Percentiles rank a stretch among this genome's conserved stretches.
Evolutionary conservation across 2,329 filamentous ascomycete species (phyloP).

Genomic region (Hawksworthiomyces lignivorus): DNA sequence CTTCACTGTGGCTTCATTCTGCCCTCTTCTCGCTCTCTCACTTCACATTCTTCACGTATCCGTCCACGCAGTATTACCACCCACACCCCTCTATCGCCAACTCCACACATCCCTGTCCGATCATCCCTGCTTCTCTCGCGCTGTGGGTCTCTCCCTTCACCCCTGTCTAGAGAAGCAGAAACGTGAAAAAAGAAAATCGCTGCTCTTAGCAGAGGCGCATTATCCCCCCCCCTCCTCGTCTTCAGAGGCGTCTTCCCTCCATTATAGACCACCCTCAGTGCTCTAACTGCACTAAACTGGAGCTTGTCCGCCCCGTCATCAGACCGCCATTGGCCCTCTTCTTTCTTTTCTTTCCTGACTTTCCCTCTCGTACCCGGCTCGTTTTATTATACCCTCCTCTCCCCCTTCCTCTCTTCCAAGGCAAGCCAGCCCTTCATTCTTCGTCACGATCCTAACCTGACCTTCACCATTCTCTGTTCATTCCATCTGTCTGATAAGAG

Average conservation of each 20-base stretch:
- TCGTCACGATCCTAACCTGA: constrained; percentile 3
- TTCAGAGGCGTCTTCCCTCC: too few species aligned
- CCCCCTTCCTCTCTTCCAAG: background rate
- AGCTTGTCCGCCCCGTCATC: too few species aligned
- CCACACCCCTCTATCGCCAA: background rate
- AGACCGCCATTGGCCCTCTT: background rate
- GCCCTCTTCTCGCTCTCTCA: background rate
- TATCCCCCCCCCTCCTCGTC: background rate
- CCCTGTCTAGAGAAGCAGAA: constrained; percentile 6
- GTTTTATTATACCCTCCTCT: constrained; percentile 5
- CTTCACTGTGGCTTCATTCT: too few species aligned
- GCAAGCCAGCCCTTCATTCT: constrained; percentile 15
- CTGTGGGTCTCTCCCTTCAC: constrained; percentile 4
- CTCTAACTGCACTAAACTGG: too few species aligned
- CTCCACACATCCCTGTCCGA: constrained; percentile 4
- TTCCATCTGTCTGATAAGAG: too few species aligned
- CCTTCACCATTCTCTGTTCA: constrained; percentile 2
- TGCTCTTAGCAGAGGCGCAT: too few species aligned
- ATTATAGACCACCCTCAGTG: too few species aligned
- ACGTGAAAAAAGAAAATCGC: constrained; percentile 5
- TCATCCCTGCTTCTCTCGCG: constrained; percentile 6
- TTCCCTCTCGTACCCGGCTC: background rate
- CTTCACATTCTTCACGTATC: too few species aligned
- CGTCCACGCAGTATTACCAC: background rate
- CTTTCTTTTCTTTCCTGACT: background rate